Base-by-base conservation (phyloP, 805 yeast genomes). In the Candida tallmaniae region DNA sequence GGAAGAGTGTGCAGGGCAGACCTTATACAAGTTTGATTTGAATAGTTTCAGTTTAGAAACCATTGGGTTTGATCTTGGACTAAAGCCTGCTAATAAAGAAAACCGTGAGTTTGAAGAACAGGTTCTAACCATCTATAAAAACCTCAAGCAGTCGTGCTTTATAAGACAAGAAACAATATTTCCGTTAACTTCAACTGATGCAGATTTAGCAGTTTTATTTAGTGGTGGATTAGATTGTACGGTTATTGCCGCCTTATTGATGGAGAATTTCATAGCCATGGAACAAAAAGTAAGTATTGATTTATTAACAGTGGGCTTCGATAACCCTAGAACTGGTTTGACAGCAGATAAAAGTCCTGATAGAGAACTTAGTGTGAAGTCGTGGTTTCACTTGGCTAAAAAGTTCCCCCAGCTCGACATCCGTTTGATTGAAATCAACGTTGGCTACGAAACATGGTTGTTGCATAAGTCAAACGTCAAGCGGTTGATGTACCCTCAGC, bases 221-320 rank as follows among this genome's bases (percentile, higher is more conserved):
- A 86, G 96, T 28, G 99, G 99, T 2, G 99, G 99, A 0, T 64
- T 93, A 4, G 99, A 93, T 51, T 93, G 98, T 55, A 81, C 97
- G 0, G 58, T 90, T 0, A 50, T 93, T 16, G 88, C 94, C 0
- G 75, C 78, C 0, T 31, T 81, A 3, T 58, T 58, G 12, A 43
- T 56, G 31, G 52, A 53, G 31, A 54, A 56, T 33, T 38, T 49
- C 42, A 38, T 38, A 12, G 41, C 36, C 2, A 22, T 34, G 17
- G 34, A 34, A 2, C 31, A 34, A 13, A 23, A 31, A 6, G 34
- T 32, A 6, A 35, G 36, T n/a, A 70, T 93, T 6, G 96, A 90
- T 52, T 64, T 93, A n/a, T 50, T 93, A 10, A 90, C 89, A 39
- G 98, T 93, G 4, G 95, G 95, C 0, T 93, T 93, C 56, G 89